Base-by-base conservation (phyloP, 805 yeast species). In the Candida boidinii region DNA sequence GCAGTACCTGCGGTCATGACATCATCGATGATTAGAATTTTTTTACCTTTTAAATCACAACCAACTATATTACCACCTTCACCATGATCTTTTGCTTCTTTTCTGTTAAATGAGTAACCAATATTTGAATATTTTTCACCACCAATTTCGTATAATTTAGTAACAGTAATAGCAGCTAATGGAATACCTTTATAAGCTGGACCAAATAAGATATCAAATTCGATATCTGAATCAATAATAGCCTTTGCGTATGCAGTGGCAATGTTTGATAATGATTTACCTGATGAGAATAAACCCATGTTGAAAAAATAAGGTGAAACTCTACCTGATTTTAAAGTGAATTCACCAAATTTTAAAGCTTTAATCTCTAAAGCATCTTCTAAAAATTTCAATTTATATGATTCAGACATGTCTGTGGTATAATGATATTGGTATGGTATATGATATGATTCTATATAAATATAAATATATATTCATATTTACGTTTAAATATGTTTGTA, bases 1-100 rank as follows among this genome's bases (percentile, higher is more conserved):
- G 98, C 97, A 38, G 97, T 92, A 26, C 98, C 98, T 1, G 97
- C 97, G 39, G 97, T 90, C 79, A 90, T 88, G 27, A 92, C 96
- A 51, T 90, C 98, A 58, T 92, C 98, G 40, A 90, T 86, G 48
- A 92, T 84, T 48, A 92, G 64, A 17, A 90, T 74, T 39, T 70
- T 70, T 57, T 88, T 81, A 30, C 72, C 82, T 39, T 70, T 68
- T 47, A 90, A 70, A 5, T 74, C 58, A 29, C 82, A 76, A 23
- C 98, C 98, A 26, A 92, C 97, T 46, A 90, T 83, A 36, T 73
- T 73, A 11, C 98, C 98, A 45, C 97, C 98, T 64, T 90, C 98
- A 36, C 98, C 98, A 54, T 90, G 98, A 54, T 88, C 96, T 62
- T 90, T 90, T 66, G 82, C 81, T 60, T 87, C 96, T 63, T 90